phyloP scores from a whole-genome alignment of 192 early-diverging fungal species.

The Umbelopsis sp. region DNA sequence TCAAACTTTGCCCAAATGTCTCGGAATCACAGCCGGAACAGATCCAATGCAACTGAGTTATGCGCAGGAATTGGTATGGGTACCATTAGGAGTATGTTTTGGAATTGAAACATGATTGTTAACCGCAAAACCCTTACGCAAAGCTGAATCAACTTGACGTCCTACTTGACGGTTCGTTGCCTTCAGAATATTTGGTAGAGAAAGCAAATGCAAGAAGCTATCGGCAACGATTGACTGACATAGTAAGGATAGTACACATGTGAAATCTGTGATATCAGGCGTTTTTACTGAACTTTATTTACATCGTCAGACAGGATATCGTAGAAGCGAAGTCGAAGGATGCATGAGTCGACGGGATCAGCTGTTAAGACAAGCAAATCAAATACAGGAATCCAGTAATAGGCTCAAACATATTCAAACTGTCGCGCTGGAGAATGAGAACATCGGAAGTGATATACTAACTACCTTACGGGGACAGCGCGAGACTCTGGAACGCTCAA shows the following conservation, averaged over 20 bases:
- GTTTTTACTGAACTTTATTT: background rate
- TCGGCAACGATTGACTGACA: background rate
- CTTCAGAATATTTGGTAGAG: background rate
- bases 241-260: background rate
- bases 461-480: background rate
- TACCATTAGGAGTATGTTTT: background rate
- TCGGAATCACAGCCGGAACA: background rate
- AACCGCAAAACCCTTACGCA: background rate
- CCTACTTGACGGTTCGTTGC: background rate
- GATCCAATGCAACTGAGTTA: background rate
- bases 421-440: background rate
- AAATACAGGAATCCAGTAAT: background rate
- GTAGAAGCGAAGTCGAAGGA: background rate
- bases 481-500: background rate
- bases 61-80: conserved; percentile 8
- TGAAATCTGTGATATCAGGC: background rate
- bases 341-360: background rate
- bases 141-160: background rate
- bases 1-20: background rate
- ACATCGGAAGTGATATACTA: background rate
- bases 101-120: background rate
- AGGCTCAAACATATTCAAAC: background rate
- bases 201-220: background rate
- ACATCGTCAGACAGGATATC: too few species aligned
- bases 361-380: background rate